phyloP scores from a whole-genome alignment of 805 yeast species.

The Lipomyces mesembrius region DNA sequence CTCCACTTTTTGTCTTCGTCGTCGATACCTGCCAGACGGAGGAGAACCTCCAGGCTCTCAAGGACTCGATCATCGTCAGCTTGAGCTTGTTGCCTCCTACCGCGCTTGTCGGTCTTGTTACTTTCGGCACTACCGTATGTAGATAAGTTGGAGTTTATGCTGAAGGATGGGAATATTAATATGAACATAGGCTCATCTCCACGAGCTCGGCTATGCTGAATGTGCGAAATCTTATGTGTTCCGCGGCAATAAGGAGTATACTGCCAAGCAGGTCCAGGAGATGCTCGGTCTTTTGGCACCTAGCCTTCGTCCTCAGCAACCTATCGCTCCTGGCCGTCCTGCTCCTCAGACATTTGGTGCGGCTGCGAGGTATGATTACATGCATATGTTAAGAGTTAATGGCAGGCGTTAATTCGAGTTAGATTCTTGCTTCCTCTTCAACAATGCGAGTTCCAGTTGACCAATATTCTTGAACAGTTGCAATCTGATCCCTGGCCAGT shows the following conservation, averaged over 20 bases:
- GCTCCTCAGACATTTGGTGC: conserved; percentile 34
- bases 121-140: conserved; percentile 74
- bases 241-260: conserved; percentile 86
- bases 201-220: conserved; percentile 72
- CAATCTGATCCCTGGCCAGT: conserved; percentile 88
- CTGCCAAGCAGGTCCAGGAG: conserved; percentile 58
- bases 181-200: conserved; percentile 64
- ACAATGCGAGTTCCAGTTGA: conserved; percentile 81
- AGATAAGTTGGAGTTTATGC: background rate
- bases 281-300: conserved; percentile 58
- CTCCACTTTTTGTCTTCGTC: conserved; percentile 85
- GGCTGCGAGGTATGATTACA: conserved; percentile 40
- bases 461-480: conserved; percentile 76
- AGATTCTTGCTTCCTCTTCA: conserved; percentile 75
- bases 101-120: conserved; percentile 82
- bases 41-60: conserved; percentile 82
- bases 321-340: conserved; percentile 34
- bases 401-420: background rate
- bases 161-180: background rate
- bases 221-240: conserved; percentile 79
- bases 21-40: conserved; percentile 89
- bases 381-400: background rate
- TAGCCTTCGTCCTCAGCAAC: conserved; percentile 32
- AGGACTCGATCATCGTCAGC: conserved; percentile 76
- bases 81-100: conserved; percentile 85